Base-by-base conservation (phyloP, 2,329 filamentous ascomycete genomes). In the Incumbomyces lentus region DNA sequence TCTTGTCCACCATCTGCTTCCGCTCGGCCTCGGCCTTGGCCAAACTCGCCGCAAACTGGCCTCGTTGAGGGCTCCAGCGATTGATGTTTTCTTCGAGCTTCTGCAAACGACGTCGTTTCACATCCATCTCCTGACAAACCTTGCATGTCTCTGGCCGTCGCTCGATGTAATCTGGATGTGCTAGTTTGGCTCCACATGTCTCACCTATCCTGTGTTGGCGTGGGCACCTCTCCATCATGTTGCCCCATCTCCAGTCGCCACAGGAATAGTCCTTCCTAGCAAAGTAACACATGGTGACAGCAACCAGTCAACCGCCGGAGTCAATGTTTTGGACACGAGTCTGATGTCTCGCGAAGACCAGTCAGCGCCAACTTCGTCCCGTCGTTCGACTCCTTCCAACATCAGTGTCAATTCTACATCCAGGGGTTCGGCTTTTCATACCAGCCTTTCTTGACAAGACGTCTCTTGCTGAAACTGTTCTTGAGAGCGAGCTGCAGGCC, bases 241-340 rank as follows among this genome's bases (percentile, higher is more conserved):
- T 57, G n/a, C 55, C 55, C 55, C 55, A 57, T 52, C 46, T 55
- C 54, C 54, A 56, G 39, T 57, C 55, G 32, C 54, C 50, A 43
- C 55, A 57, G 4, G 30, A 11, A 41, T 39, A 57, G 30, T 50
- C 48, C 6, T 46, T 52, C 19, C 48, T 44, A 6, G 49, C 55
- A 47, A 49, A 57, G 48, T 51, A 57, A 44, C 55, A 57, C 55
- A 57, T 57, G n/a, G 22, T 46, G 34, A 35, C 34, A 30, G 18
- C n/a, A n/a, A 31, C 30, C 34, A n/a, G 14, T 13, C 17, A 10
- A 12, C 17, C 10, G 3, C 7, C 7, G 14, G 3, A 26, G 22
- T 14, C 40, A 32, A n/a, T 17, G 12, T 31, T 8, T 42, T 44
- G 40, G 13, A 14, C 14, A 22, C 12, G 31, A 35, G 30, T 2